Evolutionary conservation across 257 asterid species (phyloP).

Genomic region (Hygrophila difformis): DNA sequence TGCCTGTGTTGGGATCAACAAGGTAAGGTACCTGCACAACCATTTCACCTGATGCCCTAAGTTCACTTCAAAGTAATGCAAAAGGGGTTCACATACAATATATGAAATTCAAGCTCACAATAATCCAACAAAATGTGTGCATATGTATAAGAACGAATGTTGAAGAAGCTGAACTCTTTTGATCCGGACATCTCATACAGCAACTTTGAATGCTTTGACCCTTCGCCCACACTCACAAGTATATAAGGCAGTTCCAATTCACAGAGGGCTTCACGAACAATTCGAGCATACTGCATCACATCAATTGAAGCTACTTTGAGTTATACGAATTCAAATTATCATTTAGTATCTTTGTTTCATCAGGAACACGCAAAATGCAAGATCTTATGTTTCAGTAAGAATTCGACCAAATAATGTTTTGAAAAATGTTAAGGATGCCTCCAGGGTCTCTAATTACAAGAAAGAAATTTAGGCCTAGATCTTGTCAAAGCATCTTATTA

Average conservation of each 20-base stretch:
- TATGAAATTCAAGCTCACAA: too few species aligned
- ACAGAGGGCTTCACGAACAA: constrained; percentile 76
- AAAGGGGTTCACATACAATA: too few species aligned
- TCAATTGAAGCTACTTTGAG: too few species aligned
- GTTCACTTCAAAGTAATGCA: too few species aligned
- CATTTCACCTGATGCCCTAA: background rate
- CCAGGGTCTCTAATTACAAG: too few species aligned
- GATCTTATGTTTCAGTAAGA: too few species aligned
- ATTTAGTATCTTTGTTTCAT: background rate
- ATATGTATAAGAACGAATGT: background rate
- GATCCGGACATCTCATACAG: constrained; percentile 56
- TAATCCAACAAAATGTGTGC: too few species aligned
- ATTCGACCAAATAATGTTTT: too few species aligned
- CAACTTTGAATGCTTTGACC: constrained; percentile 39
- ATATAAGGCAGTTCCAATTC: constrained; percentile 73
- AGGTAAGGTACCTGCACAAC: constrained; percentile 67
- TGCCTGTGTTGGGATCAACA: constrained; percentile 56
- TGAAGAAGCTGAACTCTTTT: constrained; percentile 34
- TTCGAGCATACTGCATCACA: constrained; percentile 65
- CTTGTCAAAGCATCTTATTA: too few species aligned
- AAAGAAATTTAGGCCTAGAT: too few species aligned
- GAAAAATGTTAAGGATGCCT: too few species aligned
- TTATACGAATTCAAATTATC: constrained; percentile 2
- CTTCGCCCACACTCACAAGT: too few species aligned
- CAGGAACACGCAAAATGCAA: background rate